Conservation (phyloP, 176 grass and related monocot species). For the Poa annua region DNA sequence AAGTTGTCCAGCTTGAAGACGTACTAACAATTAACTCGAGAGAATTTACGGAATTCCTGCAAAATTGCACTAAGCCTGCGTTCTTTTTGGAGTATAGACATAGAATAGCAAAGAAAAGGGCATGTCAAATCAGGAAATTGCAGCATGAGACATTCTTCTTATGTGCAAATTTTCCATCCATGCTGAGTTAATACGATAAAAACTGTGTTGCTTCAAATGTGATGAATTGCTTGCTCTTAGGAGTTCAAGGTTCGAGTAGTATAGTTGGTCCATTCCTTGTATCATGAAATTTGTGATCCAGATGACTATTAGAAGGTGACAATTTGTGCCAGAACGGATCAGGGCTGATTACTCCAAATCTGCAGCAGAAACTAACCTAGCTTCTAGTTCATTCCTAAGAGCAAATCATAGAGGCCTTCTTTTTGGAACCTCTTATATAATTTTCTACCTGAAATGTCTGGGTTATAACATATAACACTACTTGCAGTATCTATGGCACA, state of each 20-base stretch:
- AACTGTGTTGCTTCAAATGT: not conserved
- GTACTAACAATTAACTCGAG: not conserved
- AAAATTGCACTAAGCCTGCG: not conserved
- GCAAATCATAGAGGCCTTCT: conserved; percentile 7
- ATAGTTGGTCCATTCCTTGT: not conserved
- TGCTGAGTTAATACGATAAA: not conserved
- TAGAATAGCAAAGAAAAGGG: not conserved
- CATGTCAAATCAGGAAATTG: not conserved
- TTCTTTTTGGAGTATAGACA: conserved; percentile 6
- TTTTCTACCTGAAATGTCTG: not conserved
- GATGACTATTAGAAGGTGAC: conserved; percentile 8
- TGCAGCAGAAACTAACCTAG: conserved; percentile 3
- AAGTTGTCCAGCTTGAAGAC: not conserved
- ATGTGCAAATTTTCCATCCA: not conserved
- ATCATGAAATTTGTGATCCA: not conserved
- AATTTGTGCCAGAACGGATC: conserved; percentile 11
- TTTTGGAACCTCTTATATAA: conserved; percentile 4
- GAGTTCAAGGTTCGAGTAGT: not conserved
- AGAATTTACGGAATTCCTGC: conserved; percentile 8
- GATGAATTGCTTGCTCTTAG: not conserved
- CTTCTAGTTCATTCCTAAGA: not conserved
- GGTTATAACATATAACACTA: not conserved
- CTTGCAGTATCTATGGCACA: conserved; percentile 2
- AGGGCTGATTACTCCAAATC: conserved; percentile 13
- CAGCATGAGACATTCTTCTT: not conserved